Conservation (phyloP, 2,329 filamentous ascomycete genomes). For the Nothophoma quercina region DNA sequence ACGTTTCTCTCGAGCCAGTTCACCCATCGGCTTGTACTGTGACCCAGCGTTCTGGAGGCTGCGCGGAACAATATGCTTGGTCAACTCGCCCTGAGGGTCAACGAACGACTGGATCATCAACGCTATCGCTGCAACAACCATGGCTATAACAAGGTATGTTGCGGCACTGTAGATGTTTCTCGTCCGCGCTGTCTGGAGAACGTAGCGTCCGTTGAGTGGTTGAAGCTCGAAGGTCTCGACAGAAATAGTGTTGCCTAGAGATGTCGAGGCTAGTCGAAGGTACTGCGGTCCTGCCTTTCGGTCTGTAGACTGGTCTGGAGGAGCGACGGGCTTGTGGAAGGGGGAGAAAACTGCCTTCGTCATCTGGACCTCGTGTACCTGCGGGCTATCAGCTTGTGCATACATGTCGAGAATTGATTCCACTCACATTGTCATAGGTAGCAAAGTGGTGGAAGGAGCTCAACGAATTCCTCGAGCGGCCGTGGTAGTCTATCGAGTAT, state of each 20-base stretch:
- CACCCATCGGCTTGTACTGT: constrained; percentile 40
- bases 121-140: constrained; percentile 67
- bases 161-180: constrained; percentile 59
- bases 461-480: constrained; percentile 53
- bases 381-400: constrained; percentile 13
- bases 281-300: constrained; percentile 59
- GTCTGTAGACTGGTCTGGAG: constrained; percentile 26
- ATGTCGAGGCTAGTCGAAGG: constrained; percentile 81
- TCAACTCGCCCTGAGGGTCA: constrained; percentile 59
- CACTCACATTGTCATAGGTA: constrained; percentile 61
- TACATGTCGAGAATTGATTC: background rate
- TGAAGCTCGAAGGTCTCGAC: constrained; percentile 79
- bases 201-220: constrained; percentile 66
- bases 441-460: constrained; percentile 59
- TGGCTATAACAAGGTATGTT: constrained; percentile 64
- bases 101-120: constrained; percentile 66
- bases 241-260: constrained; percentile 78
- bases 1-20: constrained; percentile 35
- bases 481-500: constrained; percentile 77
- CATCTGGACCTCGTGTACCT: constrained; percentile 62
- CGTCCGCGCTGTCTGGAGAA: constrained; percentile 67
- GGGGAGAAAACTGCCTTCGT: constrained; percentile 61
- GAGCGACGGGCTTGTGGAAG: constrained; percentile 50
- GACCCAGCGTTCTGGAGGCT: constrained; percentile 52
- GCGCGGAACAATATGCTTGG: constrained; percentile 62